phyloP scores from a whole-genome alignment of 139 green algal species.

The Chlorella sp. region DNA sequence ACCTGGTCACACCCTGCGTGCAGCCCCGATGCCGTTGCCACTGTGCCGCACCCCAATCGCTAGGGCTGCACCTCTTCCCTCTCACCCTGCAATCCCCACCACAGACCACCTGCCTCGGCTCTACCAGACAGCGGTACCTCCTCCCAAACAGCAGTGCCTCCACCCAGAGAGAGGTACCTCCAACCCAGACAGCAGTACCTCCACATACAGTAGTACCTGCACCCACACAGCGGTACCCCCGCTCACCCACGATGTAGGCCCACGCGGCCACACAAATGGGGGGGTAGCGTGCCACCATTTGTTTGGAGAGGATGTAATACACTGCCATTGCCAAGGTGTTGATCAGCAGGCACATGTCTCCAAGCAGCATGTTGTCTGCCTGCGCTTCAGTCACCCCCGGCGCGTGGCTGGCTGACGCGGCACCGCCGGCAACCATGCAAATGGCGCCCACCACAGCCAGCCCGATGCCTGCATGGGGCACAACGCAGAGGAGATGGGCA shows the following conservation, averaged over 20 bases:
- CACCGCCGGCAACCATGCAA: conserved; percentile 60
- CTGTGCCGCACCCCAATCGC: too few relatives aligned
- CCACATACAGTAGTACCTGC: too few relatives aligned
- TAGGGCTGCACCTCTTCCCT: too few relatives aligned
- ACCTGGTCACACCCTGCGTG: too few relatives aligned
- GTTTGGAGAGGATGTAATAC: conserved; percentile 65
- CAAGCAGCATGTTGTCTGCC: conserved; percentile 49
- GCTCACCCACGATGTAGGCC: conserved; percentile 62
- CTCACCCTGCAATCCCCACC: too few relatives aligned
- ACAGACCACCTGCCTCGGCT: too few relatives aligned
- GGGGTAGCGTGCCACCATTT: conserved; percentile 48
- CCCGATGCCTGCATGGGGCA: conserved; percentile 35
- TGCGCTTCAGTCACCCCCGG: neutral
- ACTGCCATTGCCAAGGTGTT: conserved; percentile 68
- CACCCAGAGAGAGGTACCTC: too few relatives aligned
- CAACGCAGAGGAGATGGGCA: neutral
- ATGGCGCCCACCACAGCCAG: conserved; percentile 63
- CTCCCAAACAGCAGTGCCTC: too few relatives aligned
- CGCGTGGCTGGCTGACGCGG: neutral
- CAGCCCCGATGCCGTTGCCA: too few relatives aligned
- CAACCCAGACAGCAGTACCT: too few relatives aligned
- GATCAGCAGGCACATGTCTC: conserved; percentile 63
- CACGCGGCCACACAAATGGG: conserved; percentile 68
- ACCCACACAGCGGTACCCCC: too few relatives aligned
- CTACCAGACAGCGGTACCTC: too few relatives aligned